Evolutionary conservation across 345 rosid species (phyloP).

Genomic region (Arabidopsis arenosa): DNA sequence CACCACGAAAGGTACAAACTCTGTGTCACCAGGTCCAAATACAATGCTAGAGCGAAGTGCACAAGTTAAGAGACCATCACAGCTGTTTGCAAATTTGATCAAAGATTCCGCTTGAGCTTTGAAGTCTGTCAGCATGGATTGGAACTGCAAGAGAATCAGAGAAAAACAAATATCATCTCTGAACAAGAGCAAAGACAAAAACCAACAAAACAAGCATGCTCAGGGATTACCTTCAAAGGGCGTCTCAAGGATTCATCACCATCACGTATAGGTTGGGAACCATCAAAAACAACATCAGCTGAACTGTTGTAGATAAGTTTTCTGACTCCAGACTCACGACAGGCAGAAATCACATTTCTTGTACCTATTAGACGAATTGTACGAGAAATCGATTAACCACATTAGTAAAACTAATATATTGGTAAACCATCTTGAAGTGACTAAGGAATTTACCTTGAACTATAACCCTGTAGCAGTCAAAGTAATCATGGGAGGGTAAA

Average conservation of each 20-base stretch:
- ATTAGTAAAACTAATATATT: neutral
- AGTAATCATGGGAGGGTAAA: conserved; percentile 56
- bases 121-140: conserved; percentile 70
- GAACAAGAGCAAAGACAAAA: conserved; percentile 2
- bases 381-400: conserved; percentile 10
- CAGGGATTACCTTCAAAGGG: conserved; percentile 62
- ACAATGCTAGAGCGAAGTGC: conserved; percentile 88
- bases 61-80: conserved; percentile 86
- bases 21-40: conserved; percentile 86
- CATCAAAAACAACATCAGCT: conserved; percentile 86
- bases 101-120: conserved; percentile 93
- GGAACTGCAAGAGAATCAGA: conserved; percentile 57
- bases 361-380: conserved; percentile 55
- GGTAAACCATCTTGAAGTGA: neutral
- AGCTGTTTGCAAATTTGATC: conserved; percentile 71
- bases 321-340: conserved; percentile 79
- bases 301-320: conserved; percentile 81
- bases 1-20: conserved; percentile 61
- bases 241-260: conserved; percentile 73
- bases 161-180: conserved; percentile 35
- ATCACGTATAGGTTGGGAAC: conserved; percentile 63
- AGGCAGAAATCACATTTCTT: conserved; percentile 76
- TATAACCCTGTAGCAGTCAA: conserved; percentile 62
- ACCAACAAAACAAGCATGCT: conserved; percentile 11
- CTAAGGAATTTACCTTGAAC: conserved; percentile 69